phyloP scores from a whole-genome alignment of 2,329 filamentous ascomycete species.

The Cordyceps tenuipes region DNA sequence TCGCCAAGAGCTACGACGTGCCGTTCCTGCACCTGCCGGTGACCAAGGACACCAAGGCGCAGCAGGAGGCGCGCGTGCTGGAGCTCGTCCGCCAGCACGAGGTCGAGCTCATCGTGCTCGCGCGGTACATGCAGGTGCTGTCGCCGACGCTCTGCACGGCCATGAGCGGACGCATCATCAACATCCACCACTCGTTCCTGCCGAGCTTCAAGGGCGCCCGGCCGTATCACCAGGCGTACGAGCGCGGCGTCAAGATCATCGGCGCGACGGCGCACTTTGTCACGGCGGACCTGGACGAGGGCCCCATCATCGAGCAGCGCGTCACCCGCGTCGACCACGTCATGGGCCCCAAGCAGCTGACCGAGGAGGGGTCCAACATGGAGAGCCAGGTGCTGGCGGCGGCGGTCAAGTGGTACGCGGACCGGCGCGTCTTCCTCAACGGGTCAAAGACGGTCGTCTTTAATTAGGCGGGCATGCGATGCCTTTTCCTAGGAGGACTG shows the following conservation, averaged over 20 bases:
- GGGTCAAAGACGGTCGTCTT: slow-evolving; percentile 76
- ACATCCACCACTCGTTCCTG: slow-evolving; percentile 84
- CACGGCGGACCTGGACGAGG: slow-evolving; percentile 76
- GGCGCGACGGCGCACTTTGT: slow-evolving; percentile 82
- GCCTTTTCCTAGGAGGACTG: too few relatives aligned
- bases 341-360: slow-evolving; percentile 66
- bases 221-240: slow-evolving; percentile 81
- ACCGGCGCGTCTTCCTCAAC: slow-evolving; percentile 70
- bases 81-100: slow-evolving; percentile 59
- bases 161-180: slow-evolving; percentile 84
- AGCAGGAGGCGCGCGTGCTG: slow-evolving; percentile 65
- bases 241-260: slow-evolving; percentile 81
- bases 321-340: slow-evolving; percentile 69
- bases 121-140: slow-evolving; percentile 83
- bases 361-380: slow-evolving; percentile 73
- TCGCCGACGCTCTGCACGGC: slow-evolving; percentile 64
- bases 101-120: slow-evolving; percentile 72
- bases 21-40: slow-evolving; percentile 76
- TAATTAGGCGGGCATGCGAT: not conserved
- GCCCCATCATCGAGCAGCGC: slow-evolving; percentile 81
- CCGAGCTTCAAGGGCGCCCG: slow-evolving; percentile 83
- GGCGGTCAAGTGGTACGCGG: slow-evolving; percentile 77
- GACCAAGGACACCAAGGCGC: slow-evolving; percentile 64
- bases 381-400: slow-evolving; percentile 76
- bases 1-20: slow-evolving; percentile 67